A percentile compares a stretch with the other conserved stretches of the same genome.
These are phyloP conservation scores for Akanthomyces uredinophilus DNA, from an alignment of 2,329 filamentous ascomycete genomes.

Conservation along the genomic window DNA sequence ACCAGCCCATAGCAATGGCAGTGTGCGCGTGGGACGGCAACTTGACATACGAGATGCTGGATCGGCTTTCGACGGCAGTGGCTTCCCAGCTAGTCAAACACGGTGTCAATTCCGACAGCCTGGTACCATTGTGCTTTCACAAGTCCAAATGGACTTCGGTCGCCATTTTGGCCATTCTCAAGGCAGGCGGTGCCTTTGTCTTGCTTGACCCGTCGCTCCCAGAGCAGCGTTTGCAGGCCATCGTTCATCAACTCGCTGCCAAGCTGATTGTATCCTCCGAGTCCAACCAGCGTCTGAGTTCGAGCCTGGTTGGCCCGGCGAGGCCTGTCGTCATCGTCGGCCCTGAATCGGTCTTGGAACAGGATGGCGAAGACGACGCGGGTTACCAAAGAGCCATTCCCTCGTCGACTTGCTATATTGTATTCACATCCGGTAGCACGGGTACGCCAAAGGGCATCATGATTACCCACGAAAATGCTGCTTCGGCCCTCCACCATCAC, in stretches of 20 bases:
- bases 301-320: too few relatives aligned
- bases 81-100: not conserved
- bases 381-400: not conserved
- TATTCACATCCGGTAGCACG: not conserved
- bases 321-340: too few relatives aligned
- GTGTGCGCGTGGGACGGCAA: conserved; percentile 20
- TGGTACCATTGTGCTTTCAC: conserved; percentile 24
- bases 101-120: not conserved
- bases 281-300: not conserved
- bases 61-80: conserved; percentile 6
- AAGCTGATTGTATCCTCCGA: too few relatives aligned
- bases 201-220: conserved; percentile 16
- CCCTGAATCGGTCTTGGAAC: too few relatives aligned
- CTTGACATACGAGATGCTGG: conserved; percentile 18
- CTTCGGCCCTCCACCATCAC: not conserved
- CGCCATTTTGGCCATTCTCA: conserved; percentile 24
- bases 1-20: conserved; percentile 20
- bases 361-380: not conserved
- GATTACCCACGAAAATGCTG: not conserved
- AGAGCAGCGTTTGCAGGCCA: not conserved
- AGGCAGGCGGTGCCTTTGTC: conserved; percentile 19
- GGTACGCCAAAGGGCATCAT: not conserved
- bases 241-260: too few relatives aligned
- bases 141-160: conserved; percentile 26
- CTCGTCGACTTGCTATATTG: not conserved